phyloP scores from a whole-genome alignment of 768 basidiomycete species.

The Amanita brunnescens region DNA sequence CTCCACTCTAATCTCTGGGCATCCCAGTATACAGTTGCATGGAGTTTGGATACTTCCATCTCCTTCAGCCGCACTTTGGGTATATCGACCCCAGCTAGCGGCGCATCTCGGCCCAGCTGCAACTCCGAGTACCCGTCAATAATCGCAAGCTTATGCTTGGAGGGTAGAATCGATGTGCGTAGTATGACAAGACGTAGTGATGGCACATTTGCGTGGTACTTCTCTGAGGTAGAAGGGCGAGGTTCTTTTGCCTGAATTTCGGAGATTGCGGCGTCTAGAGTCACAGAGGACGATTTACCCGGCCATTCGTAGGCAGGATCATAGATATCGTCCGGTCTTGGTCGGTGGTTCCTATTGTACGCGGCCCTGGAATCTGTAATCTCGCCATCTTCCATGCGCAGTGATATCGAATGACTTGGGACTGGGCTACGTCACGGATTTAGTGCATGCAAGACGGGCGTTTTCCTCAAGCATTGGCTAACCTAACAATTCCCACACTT shows the following conservation, averaged over 20 bases:
- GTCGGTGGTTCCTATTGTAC: neutral
- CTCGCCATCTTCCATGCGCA: constrained; percentile 22
- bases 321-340: constrained; percentile 23
- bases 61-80: constrained; percentile 73
- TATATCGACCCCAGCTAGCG: constrained; percentile 33
- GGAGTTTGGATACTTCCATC: constrained; percentile 77
- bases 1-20: constrained; percentile 50
- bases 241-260: constrained; percentile 6
- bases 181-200: constrained; percentile 45
- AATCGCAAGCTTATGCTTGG: constrained; percentile 31
- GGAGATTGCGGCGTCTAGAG: constrained; percentile 16
- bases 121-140: constrained; percentile 48
- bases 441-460: neutral
- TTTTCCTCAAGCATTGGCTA: neutral
- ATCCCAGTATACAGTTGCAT: constrained; percentile 72
- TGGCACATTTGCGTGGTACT: constrained; percentile 16
- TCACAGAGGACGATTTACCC: constrained; percentile 15
- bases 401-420: neutral
- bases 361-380: constrained; percentile 11
- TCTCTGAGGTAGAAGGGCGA: constrained; percentile 4
- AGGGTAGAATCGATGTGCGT: constrained; percentile 54
- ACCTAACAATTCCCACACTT: neutral
- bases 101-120: constrained; percentile 68
- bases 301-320: constrained; percentile 57
- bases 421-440: neutral